Evolutionary conservation across 2,329 filamentous ascomycete species (phyloP).

Genomic region (Ilyonectria destructans): DNA sequence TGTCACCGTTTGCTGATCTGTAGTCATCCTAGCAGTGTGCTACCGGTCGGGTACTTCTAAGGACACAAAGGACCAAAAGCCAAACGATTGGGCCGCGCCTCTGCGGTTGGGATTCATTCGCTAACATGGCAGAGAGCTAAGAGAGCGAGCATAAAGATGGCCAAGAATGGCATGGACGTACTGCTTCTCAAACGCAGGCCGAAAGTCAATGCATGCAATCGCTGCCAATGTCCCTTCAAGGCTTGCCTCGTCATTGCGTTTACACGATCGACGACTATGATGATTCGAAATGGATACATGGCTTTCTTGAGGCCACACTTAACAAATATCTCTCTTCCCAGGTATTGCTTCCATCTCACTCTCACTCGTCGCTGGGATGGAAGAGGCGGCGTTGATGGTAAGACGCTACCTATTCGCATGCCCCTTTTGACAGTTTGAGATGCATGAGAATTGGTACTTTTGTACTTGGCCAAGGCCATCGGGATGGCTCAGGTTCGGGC

Average conservation of each 20-base stretch:
- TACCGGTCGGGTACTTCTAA: not conserved
- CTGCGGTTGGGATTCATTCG: conserved; percentile 2
- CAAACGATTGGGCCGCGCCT: conserved; percentile 21
- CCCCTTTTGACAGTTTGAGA: not conserved
- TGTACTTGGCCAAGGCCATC: no score
- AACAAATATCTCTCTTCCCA: not conserved
- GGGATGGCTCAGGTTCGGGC: conserved; percentile 1
- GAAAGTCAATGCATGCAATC: not conserved
- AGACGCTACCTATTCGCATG: not conserved
- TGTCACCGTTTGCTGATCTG: conserved; percentile 15
- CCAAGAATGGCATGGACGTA: conserved; percentile 6
- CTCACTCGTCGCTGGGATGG: not conserved
- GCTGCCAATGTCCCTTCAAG: not conserved
- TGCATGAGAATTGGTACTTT: not conserved
- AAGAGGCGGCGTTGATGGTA: not conserved
- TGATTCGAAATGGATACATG: not conserved
- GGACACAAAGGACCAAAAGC: not conserved
- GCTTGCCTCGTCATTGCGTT: not conserved
- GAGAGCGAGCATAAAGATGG: conserved; percentile 2
- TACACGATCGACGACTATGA: not conserved
- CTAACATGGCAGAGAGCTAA: not conserved
- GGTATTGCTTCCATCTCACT: not conserved
- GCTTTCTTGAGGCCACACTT: not conserved
- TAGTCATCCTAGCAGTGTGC: conserved; percentile 14
- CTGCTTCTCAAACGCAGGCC: not conserved